A percentile compares a stretch with the other conserved stretches of the same genome.
Conservation (phyloP, 176 grass and related monocot species). For the Elymus sibiricus region DNA sequence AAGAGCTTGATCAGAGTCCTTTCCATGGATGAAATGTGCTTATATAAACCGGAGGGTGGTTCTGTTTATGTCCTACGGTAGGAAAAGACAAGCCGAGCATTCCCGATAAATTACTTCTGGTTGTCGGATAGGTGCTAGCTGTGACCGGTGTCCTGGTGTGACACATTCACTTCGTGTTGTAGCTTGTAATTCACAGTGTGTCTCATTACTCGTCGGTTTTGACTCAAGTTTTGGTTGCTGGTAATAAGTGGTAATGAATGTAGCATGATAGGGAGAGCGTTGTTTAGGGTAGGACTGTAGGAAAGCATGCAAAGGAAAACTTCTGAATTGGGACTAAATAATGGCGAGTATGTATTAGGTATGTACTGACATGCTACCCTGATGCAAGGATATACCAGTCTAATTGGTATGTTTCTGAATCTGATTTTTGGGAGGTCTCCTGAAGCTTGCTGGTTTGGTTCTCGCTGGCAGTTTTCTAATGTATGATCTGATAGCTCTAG, state of each 20-base stretch:
- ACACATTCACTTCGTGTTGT: neutral
- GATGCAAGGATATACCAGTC: neutral
- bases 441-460: neutral
- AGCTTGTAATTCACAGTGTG: neutral
- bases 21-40: neutral
- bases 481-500: neutral
- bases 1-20: neutral
- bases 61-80: neutral
- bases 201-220: neutral
- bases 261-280: neutral
- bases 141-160: neutral
- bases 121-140: neutral
- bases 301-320: neutral
- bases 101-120: neutral
- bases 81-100: neutral
- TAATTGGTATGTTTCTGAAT: slow-evolving; percentile 3
- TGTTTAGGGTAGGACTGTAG: neutral
- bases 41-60: neutral
- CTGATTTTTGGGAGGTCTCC: neutral
- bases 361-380: neutral
- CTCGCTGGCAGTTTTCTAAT: neutral
- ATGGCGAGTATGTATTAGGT: neutral
- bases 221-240: neutral
- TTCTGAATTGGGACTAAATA: neutral
- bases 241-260: neutral